Percentiles rank a stretch among this genome's conserved stretches.
Evolutionary conservation across 495 filamentous ascomycete species (phyloP).

Genomic region (Cladorrhinum samala): DNA sequence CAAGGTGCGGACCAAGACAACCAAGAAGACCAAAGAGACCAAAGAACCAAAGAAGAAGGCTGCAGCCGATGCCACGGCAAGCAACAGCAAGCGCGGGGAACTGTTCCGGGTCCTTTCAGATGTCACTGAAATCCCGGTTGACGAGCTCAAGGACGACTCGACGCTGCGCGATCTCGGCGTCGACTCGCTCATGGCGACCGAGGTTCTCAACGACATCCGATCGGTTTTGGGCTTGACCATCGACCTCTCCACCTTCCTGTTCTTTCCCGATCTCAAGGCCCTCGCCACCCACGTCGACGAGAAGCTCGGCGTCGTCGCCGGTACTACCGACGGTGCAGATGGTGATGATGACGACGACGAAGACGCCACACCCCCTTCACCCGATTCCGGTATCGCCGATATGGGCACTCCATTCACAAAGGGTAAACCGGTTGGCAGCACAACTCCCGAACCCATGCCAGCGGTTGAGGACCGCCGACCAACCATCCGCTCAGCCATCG

Average conservation of each 20-base stretch:
- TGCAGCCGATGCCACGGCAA: no score
- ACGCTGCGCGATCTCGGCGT: conserved; percentile 29
- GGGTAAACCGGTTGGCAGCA: neutral
- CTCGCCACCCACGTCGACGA: neutral
- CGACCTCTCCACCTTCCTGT: neutral
- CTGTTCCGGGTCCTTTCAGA: neutral
- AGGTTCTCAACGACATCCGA: neutral
- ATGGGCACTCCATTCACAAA: neutral
- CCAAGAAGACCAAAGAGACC: neutral
- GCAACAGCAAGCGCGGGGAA: neutral
- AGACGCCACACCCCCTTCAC: neutral
- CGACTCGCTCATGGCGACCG: conserved; percentile 28
- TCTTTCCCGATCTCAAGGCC: neutral
- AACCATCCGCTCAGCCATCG: neutral
- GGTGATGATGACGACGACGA: neutral
- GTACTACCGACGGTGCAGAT: no score
- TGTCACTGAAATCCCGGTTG: conserved; percentile 5
- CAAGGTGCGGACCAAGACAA: neutral
- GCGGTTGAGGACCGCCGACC: no score
- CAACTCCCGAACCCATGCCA: neutral
- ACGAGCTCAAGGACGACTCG: neutral
- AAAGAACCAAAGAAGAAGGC: neutral
- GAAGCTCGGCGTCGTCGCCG: neutral
- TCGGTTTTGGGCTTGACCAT: neutral
- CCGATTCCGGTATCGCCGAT: neutral